phyloP scores from a whole-genome alignment of 1,284 basidiomycete species.

The Cutaneotrichosporon sp. region DNA sequence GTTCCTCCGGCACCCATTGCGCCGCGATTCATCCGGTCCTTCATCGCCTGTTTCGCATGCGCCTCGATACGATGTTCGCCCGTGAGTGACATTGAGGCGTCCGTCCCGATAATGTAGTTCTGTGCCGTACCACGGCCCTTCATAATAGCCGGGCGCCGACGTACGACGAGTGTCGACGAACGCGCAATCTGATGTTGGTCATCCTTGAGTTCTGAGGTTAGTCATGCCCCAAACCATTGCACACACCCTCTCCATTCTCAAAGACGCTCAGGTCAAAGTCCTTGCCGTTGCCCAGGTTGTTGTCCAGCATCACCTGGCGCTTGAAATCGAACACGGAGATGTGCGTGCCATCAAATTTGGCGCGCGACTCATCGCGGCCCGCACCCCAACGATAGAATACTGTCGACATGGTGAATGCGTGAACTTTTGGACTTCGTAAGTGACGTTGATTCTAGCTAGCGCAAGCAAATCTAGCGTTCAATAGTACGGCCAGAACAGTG shows the following conservation, averaged over 20 bases:
- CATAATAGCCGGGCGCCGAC: conserved; percentile 70
- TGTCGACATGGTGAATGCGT: conserved; percentile 76
- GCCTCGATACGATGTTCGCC: conserved; percentile 47
- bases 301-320: conserved; percentile 93
- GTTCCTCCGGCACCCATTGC: conserved; percentile 27
- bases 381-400: conserved; percentile 99
- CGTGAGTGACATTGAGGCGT: conserved; percentile 36
- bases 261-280: conserved; percentile 93
- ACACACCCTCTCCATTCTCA: conserved; percentile 73
- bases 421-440: no score
- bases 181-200: conserved; percentile 87
- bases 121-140: conserved; percentile 89
- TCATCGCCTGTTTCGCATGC: conserved; percentile 42
- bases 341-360: conserved; percentile 96
- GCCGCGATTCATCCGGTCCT: conserved; percentile 34
- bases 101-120: conserved; percentile 67
- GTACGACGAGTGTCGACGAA: conserved; percentile 88
- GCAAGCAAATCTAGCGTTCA: no score
- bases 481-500: no score
- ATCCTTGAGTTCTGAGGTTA: conserved; percentile 74
- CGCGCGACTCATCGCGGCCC: conserved; percentile 85
- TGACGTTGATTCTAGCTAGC: no score
- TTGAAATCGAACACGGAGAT: conserved; percentile 99
- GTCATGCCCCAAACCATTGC: no score
- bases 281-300: conserved; percentile 87